A percentile compares a stretch with the other conserved stretches of the same genome.
phyloP scores from a whole-genome alignment of 352 stramenopile species.

The Globisporangium lucens region DNA sequence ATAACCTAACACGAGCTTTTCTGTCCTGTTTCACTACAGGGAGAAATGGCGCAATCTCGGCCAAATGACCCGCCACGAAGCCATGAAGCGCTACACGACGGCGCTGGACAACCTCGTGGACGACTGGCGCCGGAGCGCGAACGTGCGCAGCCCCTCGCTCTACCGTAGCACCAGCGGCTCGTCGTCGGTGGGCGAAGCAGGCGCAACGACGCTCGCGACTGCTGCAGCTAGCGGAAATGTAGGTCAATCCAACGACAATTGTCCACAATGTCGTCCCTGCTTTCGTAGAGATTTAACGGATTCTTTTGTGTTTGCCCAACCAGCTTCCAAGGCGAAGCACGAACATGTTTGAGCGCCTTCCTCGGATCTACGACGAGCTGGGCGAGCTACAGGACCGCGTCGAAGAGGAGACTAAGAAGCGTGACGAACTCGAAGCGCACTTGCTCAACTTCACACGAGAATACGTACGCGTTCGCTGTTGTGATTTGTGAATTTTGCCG shows the following conservation, averaged over 20 bases:
- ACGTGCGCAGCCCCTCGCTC: constrained; percentile 24
- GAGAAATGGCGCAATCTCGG: constrained; percentile 76
- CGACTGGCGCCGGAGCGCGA: constrained; percentile 69
- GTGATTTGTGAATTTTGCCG: neutral
- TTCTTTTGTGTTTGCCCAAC: neutral
- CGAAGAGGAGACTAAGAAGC: constrained; percentile 68
- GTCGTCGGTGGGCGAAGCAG: constrained; percentile 10
- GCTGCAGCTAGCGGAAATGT: neutral
- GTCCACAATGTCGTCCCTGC: no score
- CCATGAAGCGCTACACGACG: constrained; percentile 77
- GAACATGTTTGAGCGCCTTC: constrained; percentile 69
- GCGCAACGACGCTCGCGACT: neutral
- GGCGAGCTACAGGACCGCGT: constrained; percentile 62
- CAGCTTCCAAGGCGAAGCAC: constrained; percentile 27
- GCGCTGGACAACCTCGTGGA: constrained; percentile 79
- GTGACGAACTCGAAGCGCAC: constrained; percentile 62
- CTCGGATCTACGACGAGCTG: constrained; percentile 65
- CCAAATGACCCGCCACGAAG: constrained; percentile 64
- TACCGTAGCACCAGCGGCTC: constrained; percentile 14
- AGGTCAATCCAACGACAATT: no score
- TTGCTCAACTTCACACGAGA: constrained; percentile 61
- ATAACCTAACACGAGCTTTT: neutral
- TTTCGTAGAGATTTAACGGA: no score
- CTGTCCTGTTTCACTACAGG: constrained; percentile 11
- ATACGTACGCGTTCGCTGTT: constrained; percentile 27